Conservation (phyloP, 176 grass and related monocot genomes). For the Triticum turgidum region DNA sequence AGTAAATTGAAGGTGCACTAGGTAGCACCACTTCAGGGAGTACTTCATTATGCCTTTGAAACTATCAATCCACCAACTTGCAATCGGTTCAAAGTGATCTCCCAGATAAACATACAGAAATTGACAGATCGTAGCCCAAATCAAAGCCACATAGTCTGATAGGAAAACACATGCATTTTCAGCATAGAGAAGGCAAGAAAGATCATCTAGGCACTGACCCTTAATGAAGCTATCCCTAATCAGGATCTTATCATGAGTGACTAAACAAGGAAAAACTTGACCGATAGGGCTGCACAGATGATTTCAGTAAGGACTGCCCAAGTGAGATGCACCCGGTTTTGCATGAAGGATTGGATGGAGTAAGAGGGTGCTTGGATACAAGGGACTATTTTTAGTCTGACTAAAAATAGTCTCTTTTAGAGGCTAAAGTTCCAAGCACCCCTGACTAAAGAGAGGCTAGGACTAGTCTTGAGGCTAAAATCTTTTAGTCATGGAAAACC, state of each 20-base stretch:
- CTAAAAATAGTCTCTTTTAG: no score
- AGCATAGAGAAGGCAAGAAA: not conserved
- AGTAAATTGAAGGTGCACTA: not conserved
- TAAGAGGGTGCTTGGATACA: not conserved
- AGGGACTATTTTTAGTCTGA: no score
- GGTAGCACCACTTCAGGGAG: no score
- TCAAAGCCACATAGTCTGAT: not conserved
- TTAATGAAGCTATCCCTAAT: not conserved
- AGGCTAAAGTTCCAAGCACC: no score
- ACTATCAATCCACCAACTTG: not conserved
- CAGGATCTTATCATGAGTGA: not conserved
- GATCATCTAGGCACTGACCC: not conserved
- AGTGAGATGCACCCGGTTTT: not conserved
- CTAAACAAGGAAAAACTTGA: not conserved
- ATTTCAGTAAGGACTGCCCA: not conserved
- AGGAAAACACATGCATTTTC: not conserved
- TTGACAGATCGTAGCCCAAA: not conserved
- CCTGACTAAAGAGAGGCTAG: no score
- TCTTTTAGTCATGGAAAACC: no score
- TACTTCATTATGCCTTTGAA: not conserved
- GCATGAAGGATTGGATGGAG: not conserved
- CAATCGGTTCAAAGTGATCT: not conserved
- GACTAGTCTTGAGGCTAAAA: no score
- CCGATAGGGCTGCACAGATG: not conserved
- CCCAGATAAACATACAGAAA: not conserved